A percentile compares a stretch with the other conserved stretches of the same genome.
Conservation (phyloP, 163 green algal genomes). For the Scenedesmus sp. region DNA sequence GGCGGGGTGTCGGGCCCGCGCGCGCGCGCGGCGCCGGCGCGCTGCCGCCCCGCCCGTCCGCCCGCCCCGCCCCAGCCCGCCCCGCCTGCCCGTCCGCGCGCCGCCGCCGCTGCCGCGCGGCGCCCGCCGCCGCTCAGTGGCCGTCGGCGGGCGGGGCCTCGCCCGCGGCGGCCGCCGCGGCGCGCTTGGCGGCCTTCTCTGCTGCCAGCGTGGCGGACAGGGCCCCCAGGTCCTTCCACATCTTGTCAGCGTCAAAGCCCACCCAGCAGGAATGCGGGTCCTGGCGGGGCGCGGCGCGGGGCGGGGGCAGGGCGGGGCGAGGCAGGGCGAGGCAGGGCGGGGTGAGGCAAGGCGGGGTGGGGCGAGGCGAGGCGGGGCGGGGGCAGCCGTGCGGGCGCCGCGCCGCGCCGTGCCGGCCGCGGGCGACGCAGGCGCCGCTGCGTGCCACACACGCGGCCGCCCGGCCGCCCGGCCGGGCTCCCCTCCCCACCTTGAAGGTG, state of each 20-base stretch:
- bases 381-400: too few species aligned
- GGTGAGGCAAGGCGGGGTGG: background rate
- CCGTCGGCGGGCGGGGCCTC: background rate
- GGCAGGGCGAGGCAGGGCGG: too few species aligned
- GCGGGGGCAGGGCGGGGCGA: background rate
- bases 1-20: too few species aligned
- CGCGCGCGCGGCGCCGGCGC: too few species aligned
- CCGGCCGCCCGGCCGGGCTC: too few species aligned
- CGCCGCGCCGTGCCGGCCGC: background rate
- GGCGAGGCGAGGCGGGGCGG: background rate
- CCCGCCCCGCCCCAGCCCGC: too few species aligned
- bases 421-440: too few species aligned
- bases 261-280: slow-evolving; percentile 53
- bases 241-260: slow-evolving; percentile 57
- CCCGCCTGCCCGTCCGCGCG: too few species aligned
- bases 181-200: slow-evolving; percentile 22
- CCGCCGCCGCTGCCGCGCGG: background rate
- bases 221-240: slow-evolving; percentile 52
- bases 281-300: background rate
- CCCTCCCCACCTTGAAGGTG: slow-evolving; percentile 55
- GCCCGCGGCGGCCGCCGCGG: slow-evolving; percentile 10
- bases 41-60: too few species aligned
- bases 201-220: slow-evolving; percentile 18
- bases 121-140: background rate
- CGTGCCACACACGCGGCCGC: background rate